Base-by-base conservation (phyloP, 2,329 filamentous ascomycete genomes). In the Calonectria naviculata region DNA sequence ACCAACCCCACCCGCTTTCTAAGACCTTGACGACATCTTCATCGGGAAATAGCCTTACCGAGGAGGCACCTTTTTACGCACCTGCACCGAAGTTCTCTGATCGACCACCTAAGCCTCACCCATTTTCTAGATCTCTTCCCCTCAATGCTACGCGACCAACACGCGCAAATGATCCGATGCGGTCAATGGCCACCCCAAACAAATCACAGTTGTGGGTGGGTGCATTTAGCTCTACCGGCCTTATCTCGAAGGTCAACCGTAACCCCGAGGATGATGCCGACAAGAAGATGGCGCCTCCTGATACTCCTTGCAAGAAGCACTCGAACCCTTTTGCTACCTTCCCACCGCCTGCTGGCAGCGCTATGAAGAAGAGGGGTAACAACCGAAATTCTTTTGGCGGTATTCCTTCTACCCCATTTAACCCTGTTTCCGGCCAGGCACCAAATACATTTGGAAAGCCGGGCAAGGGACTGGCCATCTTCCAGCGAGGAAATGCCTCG, bases 301-400 rank as follows among this genome's bases (percentile, higher is more conserved):
- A 98, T 80, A 99, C 97, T 1, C 97, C 97, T 1, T 98, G 97
- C 84, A 99, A 98, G 86, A 95, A 97, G 80, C 92, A 93, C 65
- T 86, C 88, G 5, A 92, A 91, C 75, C 85, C 93, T 68, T 90
- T 95, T 84, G 88, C 93, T 77, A 90, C 93, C 63, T 89, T 89
- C 82, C 90, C 91, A 1, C 89, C 88, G 1, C 86, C 86, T 1
- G 85, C 86, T 15, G 91, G 91, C 64, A 92, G 89, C 75, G 86
- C 87, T 10, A 87, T 92, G 66, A 93, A 93, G 83, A 80, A 89
- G 91, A 80, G 89, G 89, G 76, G 91, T 74, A 89, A 91, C 67
- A 83, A 79, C 68, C 89, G 91, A 71, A 92, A 94, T 73, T 93
- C 94, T 13, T 95, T 97, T 80, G 92, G 78, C 36, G 83, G 92